Base-by-base conservation (phyloP, 176 grass and related monocot genomes). In the maize (Zea mays) region DNA sequence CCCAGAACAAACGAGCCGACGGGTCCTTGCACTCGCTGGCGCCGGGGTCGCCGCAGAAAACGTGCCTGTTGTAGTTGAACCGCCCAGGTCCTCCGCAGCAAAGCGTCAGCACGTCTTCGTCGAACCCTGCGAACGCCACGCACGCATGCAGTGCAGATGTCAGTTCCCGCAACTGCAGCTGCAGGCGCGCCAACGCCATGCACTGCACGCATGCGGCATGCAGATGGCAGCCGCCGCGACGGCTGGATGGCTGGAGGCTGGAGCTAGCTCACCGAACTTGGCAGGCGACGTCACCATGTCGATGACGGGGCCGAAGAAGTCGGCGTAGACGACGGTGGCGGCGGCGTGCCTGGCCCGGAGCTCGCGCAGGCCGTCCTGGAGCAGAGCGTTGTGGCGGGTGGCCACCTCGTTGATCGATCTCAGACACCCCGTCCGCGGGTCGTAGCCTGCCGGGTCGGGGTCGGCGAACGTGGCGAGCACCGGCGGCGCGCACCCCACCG, bases 391-490 rank as follows among this genome's bases (percentile, higher is more conserved):
- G 72, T 92, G 90, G 17, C 68, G 63, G 14, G 50, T 11, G 39
- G 55, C 64, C 27, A 97, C 47, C 14, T 65, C 66, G 68, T 97
- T 92, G 12, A 57, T 54, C 0, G 47, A 70, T 5, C 64, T 82
- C 44, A 88, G 84, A 76, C 90, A 97, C 2, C 90, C 90, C 1
- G 82, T 88, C 49, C 74, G 19, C 4, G 68, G n/a, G 3, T 90
- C 81, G 33, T 86, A 90, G 1, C 45, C 83, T 3, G 82, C 56
- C 33, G 82, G 72, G 76, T 79, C 39, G 7, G 3, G 16, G 27
- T 19, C 73, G 11, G 41, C 41, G 62, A 79, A 83, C 11, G 79
- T 27, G 12, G 21, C 57, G 11, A 88, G 59, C 2, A 74, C 38
- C 5, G 78, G 62, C 17, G 90, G 87, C 9, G 74, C 2, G 69